Evolutionary conservation across 1,284 basidiomycete species (phyloP).

Genomic region (Blastosporella zonata): DNA sequence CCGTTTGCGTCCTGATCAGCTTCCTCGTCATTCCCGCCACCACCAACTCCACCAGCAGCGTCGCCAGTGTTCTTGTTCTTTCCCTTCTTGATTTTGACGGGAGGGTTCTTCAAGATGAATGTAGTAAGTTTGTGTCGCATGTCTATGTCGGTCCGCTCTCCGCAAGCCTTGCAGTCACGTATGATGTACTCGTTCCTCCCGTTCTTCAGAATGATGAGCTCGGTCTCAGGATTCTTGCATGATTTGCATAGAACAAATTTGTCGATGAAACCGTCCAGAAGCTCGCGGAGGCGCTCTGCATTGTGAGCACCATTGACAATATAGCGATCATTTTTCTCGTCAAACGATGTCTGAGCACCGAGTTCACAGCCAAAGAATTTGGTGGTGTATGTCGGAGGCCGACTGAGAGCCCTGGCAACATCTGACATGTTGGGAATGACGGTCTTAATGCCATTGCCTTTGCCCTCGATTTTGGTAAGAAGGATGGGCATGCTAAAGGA

Average conservation of each 20-base stretch:
- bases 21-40: constrained; percentile 36
- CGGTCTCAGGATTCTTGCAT: constrained; percentile 99
- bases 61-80: constrained; percentile 63
- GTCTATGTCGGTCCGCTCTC: constrained; percentile 87
- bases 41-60: constrained; percentile 50
- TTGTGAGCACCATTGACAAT: constrained; percentile 99
- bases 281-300: constrained; percentile 88
- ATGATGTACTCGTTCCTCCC: constrained; percentile 79
- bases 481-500: constrained; percentile 86
- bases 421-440: constrained; percentile 99
- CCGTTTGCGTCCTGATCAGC: constrained; percentile 37
- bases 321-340: constrained; percentile 96
- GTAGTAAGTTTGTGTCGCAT: constrained; percentile 98
- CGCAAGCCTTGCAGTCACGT: constrained; percentile 98
- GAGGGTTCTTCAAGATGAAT: constrained; percentile 98
- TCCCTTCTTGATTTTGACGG: constrained; percentile 79
- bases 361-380: constrained; percentile 99
- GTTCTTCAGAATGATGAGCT: constrained; percentile 84
- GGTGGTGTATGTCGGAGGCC: constrained; percentile 94
- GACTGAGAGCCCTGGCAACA: constrained; percentile 91
- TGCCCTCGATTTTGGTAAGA: constrained; percentile 96
- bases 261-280: constrained; percentile 95
- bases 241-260: constrained; percentile 97
- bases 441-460: constrained; percentile 99
- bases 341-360: constrained; percentile 95